A percentile compares a stretch with the other conserved stretches of the same genome.
These are phyloP conservation scores for Dispira parvispora DNA, from an alignment of 192 early-diverging fungal genomes.

Conservation along the genomic window DNA sequence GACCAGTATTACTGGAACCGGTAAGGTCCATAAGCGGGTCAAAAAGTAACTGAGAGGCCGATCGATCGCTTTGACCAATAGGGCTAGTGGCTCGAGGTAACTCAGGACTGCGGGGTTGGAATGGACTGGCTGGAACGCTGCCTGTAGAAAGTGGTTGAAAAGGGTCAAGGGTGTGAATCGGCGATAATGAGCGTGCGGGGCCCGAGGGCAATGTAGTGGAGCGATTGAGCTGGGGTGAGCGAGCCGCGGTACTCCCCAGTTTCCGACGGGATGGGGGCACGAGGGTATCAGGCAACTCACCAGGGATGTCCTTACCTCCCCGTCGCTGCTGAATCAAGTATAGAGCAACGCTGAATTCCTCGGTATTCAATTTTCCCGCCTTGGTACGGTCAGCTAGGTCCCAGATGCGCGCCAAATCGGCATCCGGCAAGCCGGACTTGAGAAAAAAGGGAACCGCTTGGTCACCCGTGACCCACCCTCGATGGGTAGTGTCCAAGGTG, in stretches of 20 bases:
- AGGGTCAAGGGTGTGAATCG: neutral
- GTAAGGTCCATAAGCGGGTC: neutral
- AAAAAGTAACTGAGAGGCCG: neutral
- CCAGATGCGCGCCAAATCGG: slow-evolving; percentile 61
- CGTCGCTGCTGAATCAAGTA: slow-evolving; percentile 49
- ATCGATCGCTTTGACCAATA: neutral
- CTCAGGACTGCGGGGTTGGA: neutral
- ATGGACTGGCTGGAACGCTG: neutral
- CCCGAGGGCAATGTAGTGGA: neutral
- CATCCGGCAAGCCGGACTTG: slow-evolving; percentile 52
- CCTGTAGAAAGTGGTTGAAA: neutral
- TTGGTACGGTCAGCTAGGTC: slow-evolving; percentile 50
- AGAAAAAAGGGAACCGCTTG: slow-evolving; percentile 63
- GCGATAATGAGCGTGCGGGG: neutral
- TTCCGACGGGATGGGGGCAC: slow-evolving; percentile 25
- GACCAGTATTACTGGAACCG: neutral
- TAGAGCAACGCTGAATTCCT: slow-evolving; percentile 73
- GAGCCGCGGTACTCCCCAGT: slow-evolving; percentile 14
- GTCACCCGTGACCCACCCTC: slow-evolving; percentile 50
- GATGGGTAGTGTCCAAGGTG: slow-evolving; percentile 39
- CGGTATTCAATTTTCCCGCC: slow-evolving; percentile 37
- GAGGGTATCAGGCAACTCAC: slow-evolving; percentile 23
- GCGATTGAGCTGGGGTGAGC: neutral
- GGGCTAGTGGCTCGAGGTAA: neutral
- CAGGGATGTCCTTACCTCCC: slow-evolving; percentile 32